These are phyloP conservation scores for Pseudogymnoascus sp. DNA, from an alignment of 2,329 filamentous ascomycete genomes.

Conservation along the genomic window DNA sequence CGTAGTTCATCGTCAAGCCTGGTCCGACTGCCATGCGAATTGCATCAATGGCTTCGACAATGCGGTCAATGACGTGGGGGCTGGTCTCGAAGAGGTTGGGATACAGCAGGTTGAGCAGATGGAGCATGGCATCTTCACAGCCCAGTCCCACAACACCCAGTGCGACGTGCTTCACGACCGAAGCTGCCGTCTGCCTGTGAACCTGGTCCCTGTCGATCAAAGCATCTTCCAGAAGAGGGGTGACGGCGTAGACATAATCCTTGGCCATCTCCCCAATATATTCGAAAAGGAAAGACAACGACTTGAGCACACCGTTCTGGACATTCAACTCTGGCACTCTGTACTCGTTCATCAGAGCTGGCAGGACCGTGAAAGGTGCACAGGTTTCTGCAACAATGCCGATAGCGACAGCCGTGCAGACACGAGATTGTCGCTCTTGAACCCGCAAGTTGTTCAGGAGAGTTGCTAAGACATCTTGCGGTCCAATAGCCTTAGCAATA, in stretches of 20 bases:
- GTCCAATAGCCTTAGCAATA: slow-evolving; percentile 97
- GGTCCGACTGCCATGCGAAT: slow-evolving; percentile 89
- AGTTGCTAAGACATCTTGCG: slow-evolving; percentile 92
- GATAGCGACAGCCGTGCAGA: slow-evolving; percentile 96
- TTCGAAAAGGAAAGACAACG: slow-evolving; percentile 93
- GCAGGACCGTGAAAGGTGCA: slow-evolving; percentile 96
- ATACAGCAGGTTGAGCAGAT: slow-evolving; percentile 90
- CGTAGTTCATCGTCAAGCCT: slow-evolving; percentile 91
- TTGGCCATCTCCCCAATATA: slow-evolving; percentile 99
- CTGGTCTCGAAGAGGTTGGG: slow-evolving; percentile 97
- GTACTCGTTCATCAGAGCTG: slow-evolving; percentile 98
- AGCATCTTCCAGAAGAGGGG: slow-evolving; percentile 88
- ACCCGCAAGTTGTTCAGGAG: slow-evolving; percentile 94
- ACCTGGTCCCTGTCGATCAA: slow-evolving; percentile 97
- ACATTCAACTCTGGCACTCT: slow-evolving; percentile 97
- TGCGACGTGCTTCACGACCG: slow-evolving; percentile 95
- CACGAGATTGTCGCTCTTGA: slow-evolving; percentile 93
- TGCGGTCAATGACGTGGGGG: slow-evolving; percentile 95
- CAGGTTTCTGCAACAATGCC: slow-evolving; percentile 98
- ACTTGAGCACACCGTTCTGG: slow-evolving; percentile 96
- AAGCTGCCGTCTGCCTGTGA: slow-evolving; percentile 91
- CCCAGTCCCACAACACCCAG: slow-evolving; percentile 95
- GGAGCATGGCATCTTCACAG: slow-evolving; percentile 97
- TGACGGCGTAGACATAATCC: slow-evolving; percentile 98
- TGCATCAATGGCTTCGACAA: slow-evolving; percentile 94